Evolutionary conservation across 2,329 filamentous ascomycete species (phyloP), one percentile per base, ranked within the genome.

Genomic region (Mycosphaerella sp.): DNA sequence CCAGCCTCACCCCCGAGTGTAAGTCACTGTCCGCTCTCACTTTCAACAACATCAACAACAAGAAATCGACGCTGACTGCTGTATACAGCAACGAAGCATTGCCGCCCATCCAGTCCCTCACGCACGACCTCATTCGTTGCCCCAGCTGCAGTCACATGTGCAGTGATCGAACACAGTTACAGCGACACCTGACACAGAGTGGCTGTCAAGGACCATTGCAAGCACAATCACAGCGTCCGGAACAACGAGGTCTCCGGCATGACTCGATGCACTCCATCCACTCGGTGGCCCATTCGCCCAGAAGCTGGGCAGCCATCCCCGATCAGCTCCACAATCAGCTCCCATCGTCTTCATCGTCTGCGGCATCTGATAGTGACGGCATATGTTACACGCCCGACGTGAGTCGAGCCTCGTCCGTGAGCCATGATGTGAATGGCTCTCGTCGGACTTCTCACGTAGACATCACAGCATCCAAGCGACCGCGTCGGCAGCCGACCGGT

Each of bases 381-480:
- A 50, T 54, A 40, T 31, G 51, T 38, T 57, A 51, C 50, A 56
- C 58, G 2, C 60, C 60, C 17, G 44, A 48, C 10, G 34, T 23
- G 40, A 58, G 55, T 45, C 47, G 58, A 31, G 58, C 51, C 2
- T 32, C 53, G 3, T 60, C 59, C 0, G 29, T 58, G 11, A 40
- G 11, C 17, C 14, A 17, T 17, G 14, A 17, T 17, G 14, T 17
- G 14, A 17, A 17, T 17, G 14, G 44, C 9, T 48, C 32, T 14
- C 36, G 45, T 14, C 32, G 51, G 5, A 43, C 29, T 29, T 53
- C 51, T n/a, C 40, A 40, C 23, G 48, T 31, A 10, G 29, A 53
- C 38, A 29, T 26, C 45, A 43, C 31, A 41, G 39, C 40, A 7
- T 6, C 45, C 14, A 41, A 43, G 9, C 38, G 45, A 31, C 14